phyloP scores from a whole-genome alignment of 169 alveolate genomes.

The Babesia bovis region DNA sequence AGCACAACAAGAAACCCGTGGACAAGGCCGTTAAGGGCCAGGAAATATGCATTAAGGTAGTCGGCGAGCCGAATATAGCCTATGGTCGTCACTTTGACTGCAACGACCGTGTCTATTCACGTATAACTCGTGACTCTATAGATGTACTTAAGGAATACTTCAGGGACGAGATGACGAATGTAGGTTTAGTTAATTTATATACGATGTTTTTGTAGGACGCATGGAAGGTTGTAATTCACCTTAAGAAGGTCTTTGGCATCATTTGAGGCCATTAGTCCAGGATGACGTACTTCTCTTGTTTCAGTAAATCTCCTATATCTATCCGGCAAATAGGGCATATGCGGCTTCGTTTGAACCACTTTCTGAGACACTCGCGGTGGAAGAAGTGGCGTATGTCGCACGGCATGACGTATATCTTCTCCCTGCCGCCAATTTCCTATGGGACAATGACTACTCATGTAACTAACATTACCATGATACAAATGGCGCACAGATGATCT shows the following conservation, averaged over 20 bases:
- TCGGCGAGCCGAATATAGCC: slow-evolving; percentile 87
- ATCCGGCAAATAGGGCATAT: slow-evolving; percentile 79
- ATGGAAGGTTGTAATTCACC: slow-evolving; percentile 90
- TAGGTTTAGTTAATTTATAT: neutral
- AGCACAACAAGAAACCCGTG: slow-evolving; percentile 90
- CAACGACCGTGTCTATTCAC: slow-evolving; percentile 82
- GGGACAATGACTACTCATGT: neutral
- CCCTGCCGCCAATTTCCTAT: slow-evolving; percentile 63
- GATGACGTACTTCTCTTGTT: neutral
- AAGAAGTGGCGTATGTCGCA: slow-evolving; percentile 78
- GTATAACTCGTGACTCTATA: slow-evolving; percentile 91
- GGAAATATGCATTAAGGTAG: slow-evolving; percentile 85
- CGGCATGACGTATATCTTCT: slow-evolving; percentile 71
- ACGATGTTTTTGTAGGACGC: slow-evolving; percentile 78
- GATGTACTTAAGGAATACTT: slow-evolving; percentile 93
- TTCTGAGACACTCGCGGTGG: slow-evolving; percentile 70
- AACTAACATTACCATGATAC: slow-evolving; percentile 14
- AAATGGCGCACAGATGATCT: slow-evolving; percentile 40
- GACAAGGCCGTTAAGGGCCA: slow-evolving; percentile 90
- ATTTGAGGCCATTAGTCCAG: slow-evolving; percentile 23
- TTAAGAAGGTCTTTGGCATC: slow-evolving; percentile 82
- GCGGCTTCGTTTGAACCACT: slow-evolving; percentile 72
- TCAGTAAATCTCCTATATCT: slow-evolving; percentile 57
- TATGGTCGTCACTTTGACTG: slow-evolving; percentile 95
- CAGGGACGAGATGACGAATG: slow-evolving; percentile 90